These are phyloP conservation scores for Sporothrix inflata DNA, from an alignment of 2,329 filamentous ascomycete genomes.

Conservation along the genomic window DNA sequence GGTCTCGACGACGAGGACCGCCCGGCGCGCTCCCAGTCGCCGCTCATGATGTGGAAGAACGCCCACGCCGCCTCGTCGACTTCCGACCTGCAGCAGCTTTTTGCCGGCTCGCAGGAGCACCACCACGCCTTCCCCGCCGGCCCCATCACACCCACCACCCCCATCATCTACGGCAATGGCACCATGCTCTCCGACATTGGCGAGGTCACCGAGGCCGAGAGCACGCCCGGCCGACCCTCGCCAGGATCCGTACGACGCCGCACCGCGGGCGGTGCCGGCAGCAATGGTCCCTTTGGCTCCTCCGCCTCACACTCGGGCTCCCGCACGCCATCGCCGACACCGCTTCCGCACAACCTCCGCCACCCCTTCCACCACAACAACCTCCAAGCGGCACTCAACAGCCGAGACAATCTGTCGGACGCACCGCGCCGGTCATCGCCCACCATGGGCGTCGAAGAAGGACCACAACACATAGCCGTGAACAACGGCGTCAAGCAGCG, in stretches of 20 bases:
- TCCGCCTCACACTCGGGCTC: slow-evolving; percentile 39
- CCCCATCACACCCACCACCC: slow-evolving; percentile 58
- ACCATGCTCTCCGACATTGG: slow-evolving; percentile 71
- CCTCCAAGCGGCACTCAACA: slow-evolving; percentile 35
- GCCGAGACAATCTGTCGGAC: slow-evolving; percentile 40
- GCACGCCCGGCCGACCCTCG: slow-evolving; percentile 49
- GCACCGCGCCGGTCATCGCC: slow-evolving; percentile 48
- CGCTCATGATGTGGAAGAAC: slow-evolving; percentile 58
- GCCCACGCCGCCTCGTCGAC: slow-evolving; percentile 43
- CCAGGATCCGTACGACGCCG: slow-evolving; percentile 27
- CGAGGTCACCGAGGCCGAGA: slow-evolving; percentile 58
- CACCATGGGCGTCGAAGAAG: slow-evolving; percentile 47
- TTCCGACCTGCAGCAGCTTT: slow-evolving; percentile 48
- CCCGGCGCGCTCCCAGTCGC: slow-evolving; percentile 51
- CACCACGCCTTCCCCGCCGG: slow-evolving; percentile 47
- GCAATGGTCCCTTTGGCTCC: not conserved
- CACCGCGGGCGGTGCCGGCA: slow-evolving; percentile 15
- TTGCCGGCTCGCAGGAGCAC: slow-evolving; percentile 44
- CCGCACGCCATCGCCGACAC: slow-evolving; percentile 38
- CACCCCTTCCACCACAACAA: slow-evolving; percentile 31
- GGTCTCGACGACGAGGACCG: slow-evolving; percentile 50
- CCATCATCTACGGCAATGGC: slow-evolving; percentile 70
- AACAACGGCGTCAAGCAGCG: slow-evolving; percentile 48
- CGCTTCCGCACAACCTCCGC: slow-evolving; percentile 27
- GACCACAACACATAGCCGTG: not conserved